Conservation (phyloP, 148 eudicot species). For the Dianthus caryophyllus region DNA sequence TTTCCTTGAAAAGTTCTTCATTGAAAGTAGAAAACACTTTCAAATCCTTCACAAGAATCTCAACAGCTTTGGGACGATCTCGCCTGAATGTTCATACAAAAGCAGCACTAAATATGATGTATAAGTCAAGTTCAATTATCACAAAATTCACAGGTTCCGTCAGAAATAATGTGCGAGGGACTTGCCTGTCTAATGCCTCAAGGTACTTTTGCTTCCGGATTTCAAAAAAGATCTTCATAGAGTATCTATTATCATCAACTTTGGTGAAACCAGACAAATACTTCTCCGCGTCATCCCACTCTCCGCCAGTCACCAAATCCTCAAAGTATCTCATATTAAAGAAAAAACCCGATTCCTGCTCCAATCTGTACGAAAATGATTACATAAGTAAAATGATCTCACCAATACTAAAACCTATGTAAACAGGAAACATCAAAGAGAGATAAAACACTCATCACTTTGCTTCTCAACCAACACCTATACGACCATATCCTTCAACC, state of each 20-base stretch:
- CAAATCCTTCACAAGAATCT: constrained; percentile 77
- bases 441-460: background rate
- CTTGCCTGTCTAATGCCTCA: constrained; percentile 82
- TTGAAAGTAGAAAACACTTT: constrained; percentile 82
- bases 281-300: constrained; percentile 95
- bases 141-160: background rate
- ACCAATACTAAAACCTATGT: background rate
- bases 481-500: background rate
- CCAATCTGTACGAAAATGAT: constrained; percentile 49
- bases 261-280: constrained; percentile 92
- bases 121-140: constrained; percentile 12
- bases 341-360: constrained; percentile 93
- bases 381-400: constrained; percentile 3
- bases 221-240: constrained; percentile 97
- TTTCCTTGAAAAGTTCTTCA: constrained; percentile 81
- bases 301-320: constrained; percentile 81
- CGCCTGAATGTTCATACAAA: constrained; percentile 32
- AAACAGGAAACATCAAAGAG: background rate
- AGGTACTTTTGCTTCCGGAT: constrained; percentile 96
- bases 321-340: constrained; percentile 91
- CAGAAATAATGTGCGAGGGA: background rate
- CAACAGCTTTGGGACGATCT: constrained; percentile 75
- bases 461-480: background rate
- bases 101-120: background rate
- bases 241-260: constrained; percentile 91